Base-by-base conservation (phyloP, 2,329 filamentous ascomycete species). In the Ascomycota sp. region DNA sequence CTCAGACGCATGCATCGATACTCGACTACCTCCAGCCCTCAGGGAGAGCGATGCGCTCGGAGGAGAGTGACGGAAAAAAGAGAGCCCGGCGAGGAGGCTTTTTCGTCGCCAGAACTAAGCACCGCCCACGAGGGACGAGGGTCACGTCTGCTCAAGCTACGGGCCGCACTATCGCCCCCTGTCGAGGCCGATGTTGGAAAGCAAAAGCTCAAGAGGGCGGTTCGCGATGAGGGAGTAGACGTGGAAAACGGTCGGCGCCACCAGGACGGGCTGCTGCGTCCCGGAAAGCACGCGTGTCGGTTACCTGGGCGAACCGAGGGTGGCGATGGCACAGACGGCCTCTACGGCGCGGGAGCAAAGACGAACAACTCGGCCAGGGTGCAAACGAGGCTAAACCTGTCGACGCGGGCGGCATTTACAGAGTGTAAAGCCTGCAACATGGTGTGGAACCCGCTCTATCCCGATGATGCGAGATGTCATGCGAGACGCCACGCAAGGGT, bases 321-420 rank as follows among this genome's bases (percentile, higher is more conserved):
- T 11, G 30, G 10, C 11, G 21, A 20, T 2, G 20, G 25, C 9
- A 12, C 11, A 2, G 17, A 23, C 15, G 28, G 12, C n/a, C 2
- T 5, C 9, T 27, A 21, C 20, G 17, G 29, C 12, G 20, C 20
- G 10, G 10, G 10, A 13, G 11, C 11, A 15, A 34, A 34, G 29
- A 12, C 21, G 19, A 36, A 28, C 5, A 24, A 22, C n/a, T 27
- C 36, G 1, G 32, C 47, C 2, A 36, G 40, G 1, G 41, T 59
- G 1, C 56, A 60, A 30, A 59, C 52, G 2, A 59, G 55, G 2
- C 45, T 59, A n/a, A 59, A 59, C 22, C 42, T 60, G 3, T 57
- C 56, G 0, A 44, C 48, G 1, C 46, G 52, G 19, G 51, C 54
- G 3, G 42, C 55, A 1, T 59, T 59, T 34, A 49, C 53, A 2